A percentile compares a stretch with the other conserved stretches of the same genome.
These are phyloP conservation scores for Heterococcus sp. DNA, from an alignment of 108 stramenopile species.

Conservation along the genomic window DNA sequence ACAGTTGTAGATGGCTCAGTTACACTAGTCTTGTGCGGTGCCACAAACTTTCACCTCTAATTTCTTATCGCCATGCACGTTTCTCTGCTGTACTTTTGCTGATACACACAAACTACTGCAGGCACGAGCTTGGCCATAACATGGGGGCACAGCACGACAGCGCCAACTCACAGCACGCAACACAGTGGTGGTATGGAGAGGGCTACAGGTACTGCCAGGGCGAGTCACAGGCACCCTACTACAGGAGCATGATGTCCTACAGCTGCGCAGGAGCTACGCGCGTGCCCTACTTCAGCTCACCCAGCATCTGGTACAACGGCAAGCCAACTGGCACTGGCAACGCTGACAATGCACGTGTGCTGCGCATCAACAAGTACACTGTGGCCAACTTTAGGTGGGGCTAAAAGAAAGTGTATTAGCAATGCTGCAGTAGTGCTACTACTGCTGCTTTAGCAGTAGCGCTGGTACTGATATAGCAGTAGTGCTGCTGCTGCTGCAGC, in stretches of 20 bases:
- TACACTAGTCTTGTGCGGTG: too few relatives aligned
- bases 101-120: too few relatives aligned
- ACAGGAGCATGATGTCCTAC: slow-evolving; percentile 33
- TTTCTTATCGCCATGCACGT: too few relatives aligned
- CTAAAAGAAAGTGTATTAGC: too few relatives aligned
- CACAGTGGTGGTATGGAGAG: neutral
- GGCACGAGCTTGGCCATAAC: slow-evolving; percentile 41
- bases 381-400: neutral
- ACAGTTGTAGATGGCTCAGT: too few relatives aligned
- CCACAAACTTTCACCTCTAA: too few relatives aligned
- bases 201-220: slow-evolving; percentile 9
- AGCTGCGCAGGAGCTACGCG: slow-evolving; percentile 7
- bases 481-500: too few relatives aligned
- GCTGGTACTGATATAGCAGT: too few relatives aligned
- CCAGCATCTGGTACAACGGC: slow-evolving; percentile 6
- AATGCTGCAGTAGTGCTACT: too few relatives aligned
- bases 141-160: slow-evolving; percentile 26
- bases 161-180: neutral
- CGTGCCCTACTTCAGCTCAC: slow-evolving; percentile 11
- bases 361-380: neutral
- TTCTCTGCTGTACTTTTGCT: too few relatives aligned
- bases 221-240: neutral
- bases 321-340: neutral
- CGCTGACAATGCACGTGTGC: slow-evolving; percentile 18
- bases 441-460: too few relatives aligned